These are phyloP conservation scores for Chlamydomonas sp. DNA, from an alignment of 139 green algal genomes.

Conservation along the genomic window DNA sequence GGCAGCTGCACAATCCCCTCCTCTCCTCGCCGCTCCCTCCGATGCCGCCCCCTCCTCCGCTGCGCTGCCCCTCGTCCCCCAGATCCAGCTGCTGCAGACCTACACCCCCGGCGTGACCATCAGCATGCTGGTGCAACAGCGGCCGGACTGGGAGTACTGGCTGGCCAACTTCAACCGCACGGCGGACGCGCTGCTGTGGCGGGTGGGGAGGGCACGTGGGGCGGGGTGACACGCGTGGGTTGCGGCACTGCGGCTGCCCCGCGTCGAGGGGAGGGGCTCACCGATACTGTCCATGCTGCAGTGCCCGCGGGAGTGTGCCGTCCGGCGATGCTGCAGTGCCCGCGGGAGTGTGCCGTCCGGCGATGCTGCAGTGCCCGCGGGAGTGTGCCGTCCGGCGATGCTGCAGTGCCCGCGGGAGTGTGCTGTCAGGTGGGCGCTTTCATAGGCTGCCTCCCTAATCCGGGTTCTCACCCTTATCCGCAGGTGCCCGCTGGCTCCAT, in stretches of 20 bases:
- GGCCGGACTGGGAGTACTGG: conserved; percentile 4
- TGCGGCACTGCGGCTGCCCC: too few relatives aligned
- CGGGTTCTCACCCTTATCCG: not conserved
- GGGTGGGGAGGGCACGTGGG: not conserved
- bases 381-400: too few relatives aligned
- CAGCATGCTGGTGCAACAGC: conserved; percentile 20
- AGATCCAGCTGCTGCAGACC: conserved; percentile 33
- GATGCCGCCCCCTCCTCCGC: too few relatives aligned
- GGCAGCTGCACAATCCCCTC: too few relatives aligned
- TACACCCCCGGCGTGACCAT: conserved; percentile 27
- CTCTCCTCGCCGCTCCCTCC: not conserved
- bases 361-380: too few relatives aligned
- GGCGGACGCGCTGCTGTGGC: conserved; percentile 7
- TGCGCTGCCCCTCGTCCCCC: not conserved
- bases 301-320: too few relatives aligned
- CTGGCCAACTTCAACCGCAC: conserved; percentile 17
- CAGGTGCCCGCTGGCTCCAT: conserved; percentile 15
- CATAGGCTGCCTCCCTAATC: not conserved
- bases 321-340: too few relatives aligned
- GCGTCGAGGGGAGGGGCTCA: too few relatives aligned
- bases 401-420: too few relatives aligned
- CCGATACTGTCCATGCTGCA: too few relatives aligned
- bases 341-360: too few relatives aligned
- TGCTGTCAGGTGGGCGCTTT: not conserved
- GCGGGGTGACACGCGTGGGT: too few relatives aligned